Base-by-base conservation (phyloP, 2,329 filamentous ascomycete genomes). In the Cladosporium sp. region DNA sequence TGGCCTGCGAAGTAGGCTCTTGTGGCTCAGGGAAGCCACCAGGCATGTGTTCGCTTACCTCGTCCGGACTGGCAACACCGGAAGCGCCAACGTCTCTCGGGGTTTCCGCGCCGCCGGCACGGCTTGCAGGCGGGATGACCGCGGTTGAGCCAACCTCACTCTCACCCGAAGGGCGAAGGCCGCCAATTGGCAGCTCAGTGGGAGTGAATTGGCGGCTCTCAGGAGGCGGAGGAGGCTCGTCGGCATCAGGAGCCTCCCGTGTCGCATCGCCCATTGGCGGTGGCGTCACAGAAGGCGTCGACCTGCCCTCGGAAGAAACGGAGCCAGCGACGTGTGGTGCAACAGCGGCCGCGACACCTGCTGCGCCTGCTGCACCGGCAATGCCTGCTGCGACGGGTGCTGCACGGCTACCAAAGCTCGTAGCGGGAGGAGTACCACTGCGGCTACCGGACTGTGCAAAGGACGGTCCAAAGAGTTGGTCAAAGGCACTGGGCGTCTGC, bases 151-250 rank as follows among this genome's bases (percentile, higher is more conserved):
- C 90, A 52, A 82, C 56, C 38, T 62, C 63, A 43, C 57, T 64
- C n/a, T 58, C 62, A 4, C 38, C 55, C 33, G 57, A 57, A 22
- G 78, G 74, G 44, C 84, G 74, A 10, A 80, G 78, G 52, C 78
- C 76, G 42, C 76, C 74, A 60, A 95, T 83, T 4, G 88, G 87
- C 44, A 92, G 73, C 66, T 87, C 86, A 63, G 81, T 84, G 5
- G 89, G 87, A 54, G 80, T 89, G 57, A 92, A 83, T 67, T 95
- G 89, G 54, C 84, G 79, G 18, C 86, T 87, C 67, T 86, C 84
- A 11, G 86, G 80, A 18, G 85, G 84, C 31, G 86, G 84, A 35
- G 85, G 81, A 16, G 76, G 75, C 41, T 87, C 83, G 46, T 71
- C 72, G 40, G 22, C 50, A 31, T 38, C 35, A 9, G 84, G 82